Percentiles rank a stretch among this genome's conserved stretches.
Evolutionary conservation across 2,329 filamentous ascomycete species (phyloP).

Genomic region (Fusarium pseudoanthophilum): DNA sequence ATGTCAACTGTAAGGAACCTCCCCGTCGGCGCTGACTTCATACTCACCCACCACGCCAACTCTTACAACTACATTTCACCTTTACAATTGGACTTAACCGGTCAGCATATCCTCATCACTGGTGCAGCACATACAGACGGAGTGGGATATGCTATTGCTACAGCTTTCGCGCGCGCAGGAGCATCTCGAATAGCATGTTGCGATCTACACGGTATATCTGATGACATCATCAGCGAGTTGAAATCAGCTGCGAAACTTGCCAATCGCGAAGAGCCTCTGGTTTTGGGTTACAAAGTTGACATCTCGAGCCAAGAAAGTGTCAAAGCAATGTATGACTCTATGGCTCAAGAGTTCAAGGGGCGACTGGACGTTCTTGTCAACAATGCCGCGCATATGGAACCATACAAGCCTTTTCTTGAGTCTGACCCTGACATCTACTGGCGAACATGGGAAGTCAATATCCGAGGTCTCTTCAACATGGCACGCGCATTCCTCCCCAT

Average conservation of each 20-base stretch:
- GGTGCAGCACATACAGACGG: neutral
- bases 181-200: neutral
- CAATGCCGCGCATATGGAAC: neutral
- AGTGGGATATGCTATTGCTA: neutral
- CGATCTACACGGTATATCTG: neutral
- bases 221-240: neutral
- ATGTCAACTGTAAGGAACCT: neutral
- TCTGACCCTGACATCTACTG: neutral
- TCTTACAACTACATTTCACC: neutral
- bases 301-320: no score
- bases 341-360: accelerated
- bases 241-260: no score
- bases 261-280: no score
- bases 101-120: neutral
- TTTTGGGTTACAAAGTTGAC: no score
- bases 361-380: neutral
- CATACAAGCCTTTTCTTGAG: neutral
- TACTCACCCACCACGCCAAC: neutral
- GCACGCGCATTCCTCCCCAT: neutral
- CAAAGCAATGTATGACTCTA: neutral
- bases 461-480: neutral
- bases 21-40: neutral
- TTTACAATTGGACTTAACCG: neutral
- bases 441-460: neutral
- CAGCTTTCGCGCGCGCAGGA: neutral